Percentiles rank a stretch among this genome's conserved stretches.
Conservation (phyloP, 2,329 filamentous ascomycete genomes). For the Colletotrichum simmondsii region DNA sequence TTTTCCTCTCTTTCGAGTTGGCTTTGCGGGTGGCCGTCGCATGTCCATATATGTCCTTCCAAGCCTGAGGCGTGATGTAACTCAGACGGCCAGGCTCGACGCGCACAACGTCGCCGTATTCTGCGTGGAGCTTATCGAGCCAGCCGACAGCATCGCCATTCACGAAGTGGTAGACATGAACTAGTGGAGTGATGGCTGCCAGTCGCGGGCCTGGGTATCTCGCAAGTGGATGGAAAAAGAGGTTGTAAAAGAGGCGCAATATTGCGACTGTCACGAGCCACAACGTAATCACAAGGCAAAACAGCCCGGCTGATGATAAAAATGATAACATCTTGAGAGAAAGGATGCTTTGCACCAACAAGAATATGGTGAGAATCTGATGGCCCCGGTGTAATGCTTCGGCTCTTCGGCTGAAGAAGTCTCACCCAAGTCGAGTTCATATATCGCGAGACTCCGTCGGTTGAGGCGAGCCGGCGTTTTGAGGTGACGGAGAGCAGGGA, state of each 20-base stretch:
- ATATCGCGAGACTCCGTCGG: too few relatives aligned
- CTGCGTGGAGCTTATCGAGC: conserved; percentile 45
- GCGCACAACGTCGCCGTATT: conserved; percentile 57
- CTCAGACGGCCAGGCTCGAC: conserved; percentile 57
- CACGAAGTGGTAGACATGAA: conserved; percentile 4
- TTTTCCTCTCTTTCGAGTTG: conserved; percentile 26
- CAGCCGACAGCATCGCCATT: conserved; percentile 40
- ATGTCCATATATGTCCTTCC: conserved; percentile 53
- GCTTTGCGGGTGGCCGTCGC: conserved; percentile 18
- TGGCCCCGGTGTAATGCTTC: too few relatives aligned
- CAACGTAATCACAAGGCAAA: not conserved
- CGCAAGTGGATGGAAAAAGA: conserved; percentile 2
- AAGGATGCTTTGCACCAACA: not conserved
- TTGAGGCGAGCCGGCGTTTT: too few relatives aligned
- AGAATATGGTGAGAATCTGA: too few relatives aligned
- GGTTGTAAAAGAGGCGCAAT: not conserved
- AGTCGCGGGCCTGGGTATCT: conserved; percentile 3
- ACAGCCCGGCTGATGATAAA: not conserved
- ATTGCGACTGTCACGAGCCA: not conserved
- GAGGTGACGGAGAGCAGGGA: too few relatives aligned
- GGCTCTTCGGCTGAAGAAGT: not conserved
- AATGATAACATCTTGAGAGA: not conserved
- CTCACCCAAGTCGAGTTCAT: not conserved
- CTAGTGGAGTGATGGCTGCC: not conserved
- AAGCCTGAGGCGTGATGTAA: conserved; percentile 48